These are phyloP conservation scores for Phytopythium chamaehyphon DNA, from an alignment of 352 stramenopile species.

Conservation along the genomic window DNA sequence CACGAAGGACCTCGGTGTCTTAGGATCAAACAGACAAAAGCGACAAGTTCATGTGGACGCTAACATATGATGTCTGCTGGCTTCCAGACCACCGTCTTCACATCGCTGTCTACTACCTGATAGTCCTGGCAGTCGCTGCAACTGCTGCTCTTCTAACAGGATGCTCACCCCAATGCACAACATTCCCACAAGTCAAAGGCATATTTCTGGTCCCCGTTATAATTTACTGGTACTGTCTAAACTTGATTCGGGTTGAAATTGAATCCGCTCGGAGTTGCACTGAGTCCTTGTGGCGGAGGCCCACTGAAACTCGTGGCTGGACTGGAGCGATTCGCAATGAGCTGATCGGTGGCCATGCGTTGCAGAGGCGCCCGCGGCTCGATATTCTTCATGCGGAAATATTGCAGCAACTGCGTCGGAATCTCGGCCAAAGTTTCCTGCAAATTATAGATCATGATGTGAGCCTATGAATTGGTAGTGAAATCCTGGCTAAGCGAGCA, in stretches of 20 bases:
- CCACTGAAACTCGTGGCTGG: constrained; percentile 1
- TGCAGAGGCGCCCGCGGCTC: constrained; percentile 47
- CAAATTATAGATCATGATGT: background rate
- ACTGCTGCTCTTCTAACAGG: no score
- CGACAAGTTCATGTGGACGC: no score
- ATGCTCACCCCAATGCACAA: no score
- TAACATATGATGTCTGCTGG: no score
- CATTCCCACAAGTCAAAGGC: no score
- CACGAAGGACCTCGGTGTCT: no score
- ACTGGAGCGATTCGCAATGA: constrained; percentile 24
- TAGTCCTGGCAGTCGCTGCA: no score
- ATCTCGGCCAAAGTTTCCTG: constrained; percentile 70
- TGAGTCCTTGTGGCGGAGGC: background rate
- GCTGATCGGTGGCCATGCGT: constrained; percentile 41
- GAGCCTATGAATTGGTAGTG: background rate
- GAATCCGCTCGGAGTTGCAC: background rate
- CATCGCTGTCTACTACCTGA: no score
- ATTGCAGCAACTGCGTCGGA: constrained; percentile 51
- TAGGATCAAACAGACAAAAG: no score
- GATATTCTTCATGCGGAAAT: constrained; percentile 59
- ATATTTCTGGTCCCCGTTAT: no score
- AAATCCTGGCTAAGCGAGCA: background rate
- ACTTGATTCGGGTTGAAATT: constrained; percentile 1
- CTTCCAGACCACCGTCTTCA: no score
- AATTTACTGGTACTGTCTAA: no score